Evolutionary conservation across 179 eudicot species (phyloP).

Genomic region (Drosera spatulata): DNA sequence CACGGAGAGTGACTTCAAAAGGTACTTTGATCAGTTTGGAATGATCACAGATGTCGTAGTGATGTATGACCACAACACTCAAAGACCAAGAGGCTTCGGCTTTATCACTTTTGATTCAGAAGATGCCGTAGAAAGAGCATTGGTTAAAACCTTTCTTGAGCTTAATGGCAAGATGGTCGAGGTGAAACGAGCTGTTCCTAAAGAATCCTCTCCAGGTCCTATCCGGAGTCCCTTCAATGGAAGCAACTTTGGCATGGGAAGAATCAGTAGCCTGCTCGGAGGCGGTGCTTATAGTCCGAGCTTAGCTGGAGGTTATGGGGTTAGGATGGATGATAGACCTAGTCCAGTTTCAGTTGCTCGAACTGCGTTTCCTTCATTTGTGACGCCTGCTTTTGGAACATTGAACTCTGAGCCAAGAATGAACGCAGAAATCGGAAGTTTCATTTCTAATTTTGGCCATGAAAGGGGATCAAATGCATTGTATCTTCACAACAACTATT

Average conservation of each 20-base stretch:
- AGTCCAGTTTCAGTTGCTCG: slow-evolving; percentile 26
- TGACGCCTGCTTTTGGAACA: slow-evolving; percentile 23
- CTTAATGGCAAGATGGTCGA: slow-evolving; percentile 47
- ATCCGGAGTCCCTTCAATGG: slow-evolving; percentile 26
- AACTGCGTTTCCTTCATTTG: slow-evolving; percentile 27
- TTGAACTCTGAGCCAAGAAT: slow-evolving; percentile 32
- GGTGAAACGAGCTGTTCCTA: slow-evolving; percentile 49
- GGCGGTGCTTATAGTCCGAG: slow-evolving; percentile 17
- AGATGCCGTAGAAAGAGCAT: slow-evolving; percentile 38
- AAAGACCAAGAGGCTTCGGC: slow-evolving; percentile 51
- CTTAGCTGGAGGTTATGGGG: slow-evolving; percentile 27
- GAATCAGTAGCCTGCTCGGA: slow-evolving; percentile 33
- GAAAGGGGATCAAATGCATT: slow-evolving; percentile 26
- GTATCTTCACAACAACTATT: slow-evolving; percentile 18
- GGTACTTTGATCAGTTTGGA: slow-evolving; percentile 44
- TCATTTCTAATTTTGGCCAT: slow-evolving; percentile 21
- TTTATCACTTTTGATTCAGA: slow-evolving; percentile 47
- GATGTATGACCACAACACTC: slow-evolving; percentile 55
- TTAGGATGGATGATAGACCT: slow-evolving; percentile 30
- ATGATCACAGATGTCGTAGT: slow-evolving; percentile 43
- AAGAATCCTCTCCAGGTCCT: slow-evolving; percentile 34
- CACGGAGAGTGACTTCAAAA: slow-evolving; percentile 39
- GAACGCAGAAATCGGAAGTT: slow-evolving; percentile 25
- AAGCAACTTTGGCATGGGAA: slow-evolving; percentile 20
- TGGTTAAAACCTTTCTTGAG: slow-evolving; percentile 31